A percentile compares a stretch with the other conserved stretches of the same genome.
Evolutionary conservation across 2,329 filamentous ascomycete species (phyloP).

Genomic region (Septoria petroselini): DNA sequence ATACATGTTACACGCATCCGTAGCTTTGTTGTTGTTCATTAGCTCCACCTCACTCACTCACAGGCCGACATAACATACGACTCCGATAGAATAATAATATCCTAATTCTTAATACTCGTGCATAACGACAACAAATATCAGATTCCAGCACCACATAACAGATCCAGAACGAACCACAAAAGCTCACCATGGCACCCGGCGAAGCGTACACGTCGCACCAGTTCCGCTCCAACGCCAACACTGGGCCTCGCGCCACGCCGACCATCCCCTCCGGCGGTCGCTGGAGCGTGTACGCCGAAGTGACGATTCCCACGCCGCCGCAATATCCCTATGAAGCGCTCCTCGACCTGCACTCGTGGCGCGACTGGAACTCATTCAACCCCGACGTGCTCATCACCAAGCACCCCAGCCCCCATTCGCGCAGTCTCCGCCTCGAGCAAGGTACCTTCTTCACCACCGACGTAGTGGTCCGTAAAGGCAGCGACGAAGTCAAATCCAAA

Average conservation of each 20-base stretch:
- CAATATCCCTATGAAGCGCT: slow-evolving; percentile 45
- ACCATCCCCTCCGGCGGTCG: slow-evolving; percentile 35
- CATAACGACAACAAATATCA: not conserved
- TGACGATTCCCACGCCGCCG: slow-evolving; percentile 42
- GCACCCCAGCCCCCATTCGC: slow-evolving; percentile 36
- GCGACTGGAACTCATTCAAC: slow-evolving; percentile 49
- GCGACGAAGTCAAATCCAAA: slow-evolving; percentile 23
- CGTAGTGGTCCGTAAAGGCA: slow-evolving; percentile 34
- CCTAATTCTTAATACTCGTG: not conserved
- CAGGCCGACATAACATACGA: not conserved
- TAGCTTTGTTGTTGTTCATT: not conserved
- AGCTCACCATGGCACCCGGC: slow-evolving; percentile 17
- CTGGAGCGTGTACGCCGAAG: slow-evolving; percentile 37
- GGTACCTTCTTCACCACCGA: slow-evolving; percentile 47
- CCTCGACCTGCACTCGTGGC: slow-evolving; percentile 47
- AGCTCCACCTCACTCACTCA: not conserved
- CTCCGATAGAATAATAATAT: no score
- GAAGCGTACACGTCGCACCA: slow-evolving; percentile 26
- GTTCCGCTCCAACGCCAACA: slow-evolving; percentile 31
- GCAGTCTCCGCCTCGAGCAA: slow-evolving; percentile 32
- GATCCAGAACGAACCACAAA: not conserved
- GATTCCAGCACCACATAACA: not conserved
- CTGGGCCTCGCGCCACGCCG: slow-evolving; percentile 31
- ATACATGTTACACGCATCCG: not conserved
- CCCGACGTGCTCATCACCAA: slow-evolving; percentile 46